Base-by-base conservation (phyloP, 164 flowering plant genomes). In the Stephania yunnanensis region DNA sequence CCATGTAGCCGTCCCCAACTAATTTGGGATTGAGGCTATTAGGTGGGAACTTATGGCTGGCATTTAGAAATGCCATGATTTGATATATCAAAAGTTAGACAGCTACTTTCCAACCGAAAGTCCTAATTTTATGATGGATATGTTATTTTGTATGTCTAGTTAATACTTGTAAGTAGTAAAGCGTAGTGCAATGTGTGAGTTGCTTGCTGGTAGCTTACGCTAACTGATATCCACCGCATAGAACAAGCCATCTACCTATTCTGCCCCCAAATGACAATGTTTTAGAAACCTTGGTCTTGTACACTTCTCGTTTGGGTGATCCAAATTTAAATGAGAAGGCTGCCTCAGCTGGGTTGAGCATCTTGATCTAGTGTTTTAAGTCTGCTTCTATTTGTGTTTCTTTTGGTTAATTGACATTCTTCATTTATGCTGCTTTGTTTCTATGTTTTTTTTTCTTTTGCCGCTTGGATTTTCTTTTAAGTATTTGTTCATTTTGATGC, bases 401-500 rank as follows among this genome's bases (percentile, higher is more conserved):
- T 48, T 50, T 50, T 50, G 15, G 55, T 11, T 50, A 50, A 50
- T 50, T 48, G 11, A 7, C 17, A 13, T 69, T 42, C 44, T 69
- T 42, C 25, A 12, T 71, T 52, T 8, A 22, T 7, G 10, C 8
- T 71, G 12, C 52, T 19, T 71, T 71, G 9, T 71, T 46, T n/a
- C 29, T 70, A 15, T 55, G 19, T 12, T 1, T 25, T 25, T 25
- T 25, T 55, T 12, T 10, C 19, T 55, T 55, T 55, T 12, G 1
- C 19, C 61, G 2, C 61, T 58, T 58, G 64, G 13, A n/a, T 45
- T 42, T 52, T 22, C 0, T 63, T 7, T 7, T 15, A 65, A 25
- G 58, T 77, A 53, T 25, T 69, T 22, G 15, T 65, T 71, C 22
- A 61, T 68, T 69, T 63, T 31, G 30, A 19, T 83, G 79, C 89